These are phyloP conservation scores for Chalara sp. DNA, from an alignment of 2,329 filamentous ascomycete species.

Conservation along the genomic window DNA sequence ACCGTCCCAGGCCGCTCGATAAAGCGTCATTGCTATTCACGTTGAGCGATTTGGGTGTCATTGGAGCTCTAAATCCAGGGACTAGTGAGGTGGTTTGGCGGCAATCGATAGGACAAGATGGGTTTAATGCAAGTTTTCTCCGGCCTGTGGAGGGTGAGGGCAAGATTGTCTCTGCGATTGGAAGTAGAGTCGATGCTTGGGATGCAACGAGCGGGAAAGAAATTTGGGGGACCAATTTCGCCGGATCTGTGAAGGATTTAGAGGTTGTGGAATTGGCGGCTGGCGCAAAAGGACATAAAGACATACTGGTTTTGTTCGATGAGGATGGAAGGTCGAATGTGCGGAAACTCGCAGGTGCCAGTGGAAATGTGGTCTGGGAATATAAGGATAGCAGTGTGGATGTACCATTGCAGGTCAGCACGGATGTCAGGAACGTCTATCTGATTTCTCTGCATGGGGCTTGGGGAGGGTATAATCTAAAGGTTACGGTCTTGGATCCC, in stretches of 20 bases:
- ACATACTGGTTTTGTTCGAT: constrained; percentile 63
- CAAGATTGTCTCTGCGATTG: constrained; percentile 68
- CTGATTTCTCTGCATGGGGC: constrained; percentile 68
- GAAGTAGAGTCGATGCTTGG: constrained; percentile 69
- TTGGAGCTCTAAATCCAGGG: constrained; percentile 85
- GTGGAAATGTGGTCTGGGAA: constrained; percentile 75
- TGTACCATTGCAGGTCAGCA: constrained; percentile 65
- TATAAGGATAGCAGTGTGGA: constrained; percentile 63
- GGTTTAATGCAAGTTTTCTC: constrained; percentile 36
- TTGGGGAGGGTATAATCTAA: constrained; percentile 67
- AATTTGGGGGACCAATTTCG: constrained; percentile 63
- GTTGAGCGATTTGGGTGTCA: constrained; percentile 72
- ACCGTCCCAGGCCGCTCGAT: constrained; percentile 73
- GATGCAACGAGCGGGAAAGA: constrained; percentile 74
- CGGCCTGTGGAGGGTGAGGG: constrained; percentile 74
- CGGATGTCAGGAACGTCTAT: constrained; percentile 65
- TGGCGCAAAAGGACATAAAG: constrained; percentile 47
- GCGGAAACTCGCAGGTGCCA: constrained; percentile 64
- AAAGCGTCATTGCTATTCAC: constrained; percentile 90
- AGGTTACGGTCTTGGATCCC: constrained; percentile 66
- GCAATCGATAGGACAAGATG: constrained; percentile 42
- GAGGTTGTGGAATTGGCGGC: constrained; percentile 67
- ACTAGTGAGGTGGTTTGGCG: constrained; percentile 84
- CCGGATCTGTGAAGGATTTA: constrained; percentile 56
- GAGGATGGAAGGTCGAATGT: constrained; percentile 52